Evolutionary conservation across 176 grass and related monocot species (phyloP), one percentile per base, ranked within the genome.

Genomic region (Poa annua): DNA sequence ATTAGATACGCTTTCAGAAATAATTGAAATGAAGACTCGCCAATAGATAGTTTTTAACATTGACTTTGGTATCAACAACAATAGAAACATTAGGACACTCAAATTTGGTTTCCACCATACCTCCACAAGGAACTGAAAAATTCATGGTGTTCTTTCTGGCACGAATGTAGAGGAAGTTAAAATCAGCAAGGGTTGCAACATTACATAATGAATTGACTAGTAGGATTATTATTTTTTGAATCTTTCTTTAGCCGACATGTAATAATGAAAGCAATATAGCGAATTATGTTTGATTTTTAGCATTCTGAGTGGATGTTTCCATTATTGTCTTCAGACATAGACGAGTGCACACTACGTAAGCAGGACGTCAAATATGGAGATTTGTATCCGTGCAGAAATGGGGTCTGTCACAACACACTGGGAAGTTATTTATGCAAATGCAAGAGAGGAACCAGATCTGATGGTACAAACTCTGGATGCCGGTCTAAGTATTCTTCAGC

Each of bases 391-490:
- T 69, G 66, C 66, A 69, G 2, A 41, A 69, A 69, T 13, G 66
- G 65, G 36, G 36, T 42, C 19, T 69, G 66, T 16, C 66, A 69
- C 19, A 69, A 69, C 66, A 69, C 66, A 69, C 66, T n/a, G 38
- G 66, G 66, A 42, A 42, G 19, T 35, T 69, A 69, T 35, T 69
- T 13, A 0, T 69, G 66, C 66, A 69, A 69, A 69, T 69, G 66
- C 66, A 41, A 42, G 19, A 13, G 1, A 41, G 66, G 66, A 69
- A 68, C 34, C 20, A 39, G n/a, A 19, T 66, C 63, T 36, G 63
- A 66, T 1, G 35, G 35, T 39, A 39, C 65, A 68, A 0, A 68
- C 19, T 41, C 20, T 68, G 65, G 35, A 68, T 68, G 65, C 10
- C 34, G 20, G 0, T 68, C 65, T 68, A 0, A 1, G 66, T 9